These are phyloP conservation scores for Sanguinoderma infundibulare DNA, from an alignment of 1,284 basidiomycete genomes.

Conservation along the genomic window DNA sequence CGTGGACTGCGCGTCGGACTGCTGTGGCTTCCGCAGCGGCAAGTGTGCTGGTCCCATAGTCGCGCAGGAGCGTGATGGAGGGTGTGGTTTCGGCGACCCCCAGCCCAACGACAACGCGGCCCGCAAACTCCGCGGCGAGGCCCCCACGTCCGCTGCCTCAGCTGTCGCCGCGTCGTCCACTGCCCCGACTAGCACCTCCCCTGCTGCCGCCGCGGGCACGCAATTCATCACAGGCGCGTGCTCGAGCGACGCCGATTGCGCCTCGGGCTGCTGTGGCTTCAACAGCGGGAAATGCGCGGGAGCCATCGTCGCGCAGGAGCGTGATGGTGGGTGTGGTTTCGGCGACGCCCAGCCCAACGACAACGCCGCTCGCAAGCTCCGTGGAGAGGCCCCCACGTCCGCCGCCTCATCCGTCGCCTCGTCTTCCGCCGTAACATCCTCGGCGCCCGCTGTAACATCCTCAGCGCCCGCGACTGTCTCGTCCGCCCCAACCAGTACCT, in stretches of 20 bases:
- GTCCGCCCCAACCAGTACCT: neutral
- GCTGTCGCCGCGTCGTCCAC: neutral
- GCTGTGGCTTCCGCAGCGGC: slow-evolving; percentile 16
- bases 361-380: slow-evolving; percentile 8
- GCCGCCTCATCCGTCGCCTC: neutral
- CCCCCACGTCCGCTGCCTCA: neutral
- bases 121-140: neutral
- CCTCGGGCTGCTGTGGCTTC: slow-evolving; percentile 19
- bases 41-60: slow-evolving; percentile 15
- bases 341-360: slow-evolving; percentile 17
- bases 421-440: too few relatives aligned
- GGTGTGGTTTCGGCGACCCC: slow-evolving; percentile 19
- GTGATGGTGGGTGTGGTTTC: slow-evolving; percentile 19
- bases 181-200: neutral
- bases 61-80: slow-evolving; percentile 17
- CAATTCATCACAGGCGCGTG: slow-evolving; percentile 16
- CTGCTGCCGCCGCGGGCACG: slow-evolving; percentile 4
- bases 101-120: slow-evolving; percentile 18
- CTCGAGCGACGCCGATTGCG: slow-evolving; percentile 17
- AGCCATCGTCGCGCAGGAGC: slow-evolving; percentile 15
- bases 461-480: neutral
- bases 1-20: slow-evolving; percentile 17
- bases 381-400: neutral
- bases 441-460: too few relatives aligned
- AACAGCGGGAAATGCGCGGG: slow-evolving; percentile 17